Evolutionary conservation across 139 green algal species (phyloP).

Genomic region (Astrephomene gubernaculifera): DNA sequence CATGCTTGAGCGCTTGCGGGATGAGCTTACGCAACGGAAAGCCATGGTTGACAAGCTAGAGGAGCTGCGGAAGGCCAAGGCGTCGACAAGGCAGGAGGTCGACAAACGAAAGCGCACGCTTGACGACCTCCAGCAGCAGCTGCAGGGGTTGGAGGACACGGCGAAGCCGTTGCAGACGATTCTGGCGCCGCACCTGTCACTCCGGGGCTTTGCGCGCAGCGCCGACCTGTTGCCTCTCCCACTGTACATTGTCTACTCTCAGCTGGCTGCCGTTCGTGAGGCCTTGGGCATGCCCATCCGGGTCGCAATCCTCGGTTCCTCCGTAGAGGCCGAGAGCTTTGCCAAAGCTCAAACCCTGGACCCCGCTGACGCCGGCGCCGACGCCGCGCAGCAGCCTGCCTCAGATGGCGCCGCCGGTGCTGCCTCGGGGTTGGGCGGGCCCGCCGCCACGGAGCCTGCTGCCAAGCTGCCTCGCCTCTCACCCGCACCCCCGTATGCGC

Average conservation of each 20-base stretch:
- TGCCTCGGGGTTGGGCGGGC: too few relatives aligned
- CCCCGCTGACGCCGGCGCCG: not conserved
- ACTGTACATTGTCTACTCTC: conserved; percentile 77
- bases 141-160: conserved; percentile 58
- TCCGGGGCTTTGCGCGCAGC: conserved; percentile 38
- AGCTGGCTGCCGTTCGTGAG: conserved; percentile 62
- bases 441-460: conserved; percentile 1
- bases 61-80: conserved; percentile 45
- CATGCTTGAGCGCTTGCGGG: conserved; percentile 61
- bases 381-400: not conserved
- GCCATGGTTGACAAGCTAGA: conserved; percentile 54
- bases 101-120: conserved; percentile 52
- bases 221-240: conserved; percentile 70
- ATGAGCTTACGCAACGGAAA: conserved; percentile 67
- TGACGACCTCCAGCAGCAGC: conserved; percentile 61
- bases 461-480: conserved; percentile 36
- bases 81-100: conserved; percentile 48
- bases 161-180: conserved; percentile 55
- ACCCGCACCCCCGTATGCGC: not conserved
- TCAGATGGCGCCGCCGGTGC: not conserved
- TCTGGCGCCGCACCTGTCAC: conserved; percentile 20
- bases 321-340: conserved; percentile 52
- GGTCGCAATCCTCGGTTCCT: conserved; percentile 60
- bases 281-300: conserved; percentile 57
- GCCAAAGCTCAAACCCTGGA: conserved; percentile 34